Evolutionary conservation across 257 asterid species (phyloP).

Genomic region (Eucommia ulmoides): DNA sequence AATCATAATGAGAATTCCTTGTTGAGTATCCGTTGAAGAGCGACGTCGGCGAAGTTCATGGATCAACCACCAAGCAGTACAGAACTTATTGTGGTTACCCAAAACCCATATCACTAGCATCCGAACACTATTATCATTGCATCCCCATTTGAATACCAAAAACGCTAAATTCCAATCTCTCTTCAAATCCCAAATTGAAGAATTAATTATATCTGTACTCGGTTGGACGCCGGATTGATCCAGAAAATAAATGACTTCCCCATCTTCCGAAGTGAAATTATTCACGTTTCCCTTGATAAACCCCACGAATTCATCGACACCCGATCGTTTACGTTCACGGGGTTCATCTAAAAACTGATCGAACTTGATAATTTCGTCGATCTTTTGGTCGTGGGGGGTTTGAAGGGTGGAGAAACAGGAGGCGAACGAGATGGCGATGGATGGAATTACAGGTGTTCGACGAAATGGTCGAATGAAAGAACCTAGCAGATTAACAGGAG

Average conservation of each 20-base stretch:
- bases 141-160: conserved; percentile 64
- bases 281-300: conserved; percentile 27
- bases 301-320: conserved; percentile 28
- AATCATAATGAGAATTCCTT: conserved; percentile 66
- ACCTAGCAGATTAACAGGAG: too few relatives aligned
- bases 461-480: conserved; percentile 41
- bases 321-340: conserved; percentile 15
- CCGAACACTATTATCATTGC: conserved; percentile 42
- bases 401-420: conserved; percentile 11
- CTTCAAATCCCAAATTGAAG: conserved; percentile 53
- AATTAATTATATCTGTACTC: conserved; percentile 36
- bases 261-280: conserved; percentile 43
- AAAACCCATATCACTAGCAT: conserved; percentile 76
- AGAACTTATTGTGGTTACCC: conserved; percentile 72
- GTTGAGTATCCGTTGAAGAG: conserved; percentile 38
- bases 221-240: conserved; percentile 42
- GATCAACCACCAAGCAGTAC: conserved; percentile 83
- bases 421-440: neutral
- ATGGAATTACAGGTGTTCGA: conserved; percentile 31
- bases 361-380: conserved; percentile 24
- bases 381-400: conserved; percentile 6
- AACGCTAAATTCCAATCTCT: conserved; percentile 79
- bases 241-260: conserved; percentile 65
- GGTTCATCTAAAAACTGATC: conserved; percentile 5
- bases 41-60: conserved; percentile 42